Percentiles rank a stretch among this genome's conserved stretches.
Conservation (phyloP, 2,329 filamentous ascomycete genomes). For the Triangularia verruculosa region DNA sequence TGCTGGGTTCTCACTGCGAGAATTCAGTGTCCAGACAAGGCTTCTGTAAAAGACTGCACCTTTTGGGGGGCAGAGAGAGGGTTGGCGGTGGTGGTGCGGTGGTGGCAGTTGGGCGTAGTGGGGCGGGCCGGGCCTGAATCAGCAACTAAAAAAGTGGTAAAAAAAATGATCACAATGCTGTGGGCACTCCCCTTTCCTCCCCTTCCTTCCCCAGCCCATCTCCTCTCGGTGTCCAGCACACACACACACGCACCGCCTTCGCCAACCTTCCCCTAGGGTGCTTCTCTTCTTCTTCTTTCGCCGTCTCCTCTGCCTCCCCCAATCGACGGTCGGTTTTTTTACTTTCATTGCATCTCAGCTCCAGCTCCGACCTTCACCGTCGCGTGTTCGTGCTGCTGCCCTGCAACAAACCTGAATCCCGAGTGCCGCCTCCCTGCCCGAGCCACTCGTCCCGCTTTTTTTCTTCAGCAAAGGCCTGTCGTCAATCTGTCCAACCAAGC, state of each 20-base stretch:
- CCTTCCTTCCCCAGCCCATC: slow-evolving; percentile 23
- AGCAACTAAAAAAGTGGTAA: slow-evolving; percentile 24
- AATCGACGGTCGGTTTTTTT: slow-evolving; percentile 27
- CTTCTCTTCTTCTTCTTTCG: slow-evolving; percentile 37
- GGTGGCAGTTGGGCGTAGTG: not conserved
- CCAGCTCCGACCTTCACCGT: slow-evolving; percentile 20
- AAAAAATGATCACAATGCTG: slow-evolving; percentile 30
- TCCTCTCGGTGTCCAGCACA: slow-evolving; percentile 19
- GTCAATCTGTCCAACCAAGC: not conserved
- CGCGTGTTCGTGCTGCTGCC: slow-evolving; percentile 13
- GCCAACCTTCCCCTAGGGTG: slow-evolving; percentile 43
- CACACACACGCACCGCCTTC: slow-evolving; percentile 41
- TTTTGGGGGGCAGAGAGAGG: not conserved
- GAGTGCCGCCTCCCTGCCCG: slow-evolving; percentile 11
- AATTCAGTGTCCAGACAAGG: too few relatives aligned
- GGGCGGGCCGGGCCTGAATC: slow-evolving; percentile 23
- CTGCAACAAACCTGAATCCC: slow-evolving; percentile 11
- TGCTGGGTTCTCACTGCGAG: too few relatives aligned
- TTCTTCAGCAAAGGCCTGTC: not conserved
- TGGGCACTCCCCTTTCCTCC: slow-evolving; percentile 22
- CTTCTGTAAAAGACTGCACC: not conserved
- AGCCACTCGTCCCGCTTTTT: slow-evolving; percentile 7
- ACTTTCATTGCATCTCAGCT: slow-evolving; percentile 27
- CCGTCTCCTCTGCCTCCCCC: slow-evolving; percentile 21
- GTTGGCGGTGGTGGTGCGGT: too few relatives aligned